Evolutionary conservation across 345 rosid species (phyloP).

Genomic region (Gynandropsis gynandra): DNA sequence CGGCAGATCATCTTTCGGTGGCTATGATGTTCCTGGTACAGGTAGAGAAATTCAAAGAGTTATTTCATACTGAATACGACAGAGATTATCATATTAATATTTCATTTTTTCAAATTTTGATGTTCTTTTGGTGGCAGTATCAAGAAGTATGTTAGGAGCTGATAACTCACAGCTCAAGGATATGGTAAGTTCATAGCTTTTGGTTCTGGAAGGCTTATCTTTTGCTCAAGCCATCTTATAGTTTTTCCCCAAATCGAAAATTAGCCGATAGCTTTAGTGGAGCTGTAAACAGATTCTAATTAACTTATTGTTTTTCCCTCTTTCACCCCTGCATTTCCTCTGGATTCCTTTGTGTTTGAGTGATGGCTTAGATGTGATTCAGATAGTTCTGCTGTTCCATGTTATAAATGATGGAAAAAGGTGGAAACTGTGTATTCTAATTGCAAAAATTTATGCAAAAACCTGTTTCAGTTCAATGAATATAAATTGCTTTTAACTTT

Average conservation of each 20-base stretch:
- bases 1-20: conserved; percentile 36
- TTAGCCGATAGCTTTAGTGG: too few relatives aligned
- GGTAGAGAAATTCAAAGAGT: conserved; percentile 23
- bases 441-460: background rate
- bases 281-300: too few relatives aligned
- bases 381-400: too few relatives aligned
- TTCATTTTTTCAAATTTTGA: conserved; percentile 13
- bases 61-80: background rate
- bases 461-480: background rate
- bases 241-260: too few relatives aligned
- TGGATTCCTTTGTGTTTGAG: too few relatives aligned
- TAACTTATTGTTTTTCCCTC: too few relatives aligned
- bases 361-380: background rate
- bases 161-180: conserved; percentile 37
- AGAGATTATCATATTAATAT: conserved; percentile 6
- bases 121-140: conserved; percentile 38
- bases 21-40: conserved; percentile 43
- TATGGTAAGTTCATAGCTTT: conserved; percentile 39
- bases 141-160: conserved; percentile 35
- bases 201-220: background rate
- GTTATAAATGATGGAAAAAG: too few relatives aligned
- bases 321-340: too few relatives aligned
- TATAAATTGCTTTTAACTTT: background rate
- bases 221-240: too few relatives aligned
- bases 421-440: background rate